Evolutionary conservation across 257 asterid species (phyloP).

Genomic region (Solanum chilense): DNA sequence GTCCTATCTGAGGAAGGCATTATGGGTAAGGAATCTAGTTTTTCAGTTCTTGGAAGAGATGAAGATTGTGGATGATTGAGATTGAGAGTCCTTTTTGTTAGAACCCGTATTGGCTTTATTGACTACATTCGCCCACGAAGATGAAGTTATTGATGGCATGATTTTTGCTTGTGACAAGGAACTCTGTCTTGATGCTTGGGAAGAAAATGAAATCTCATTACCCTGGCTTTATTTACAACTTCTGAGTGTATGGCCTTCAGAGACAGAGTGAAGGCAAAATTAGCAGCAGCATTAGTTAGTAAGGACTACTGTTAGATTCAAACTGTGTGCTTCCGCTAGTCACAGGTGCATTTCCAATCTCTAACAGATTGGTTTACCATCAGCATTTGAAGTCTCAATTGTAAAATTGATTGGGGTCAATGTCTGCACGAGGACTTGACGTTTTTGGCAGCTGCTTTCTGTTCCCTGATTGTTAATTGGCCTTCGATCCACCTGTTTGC

Average conservation of each 20-base stretch:
- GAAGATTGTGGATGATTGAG: constrained; percentile 22
- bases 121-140: constrained; percentile 19
- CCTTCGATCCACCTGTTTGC: constrained; percentile 13
- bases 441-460: background rate
- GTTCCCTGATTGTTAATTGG: constrained; percentile 17
- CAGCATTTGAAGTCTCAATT: background rate
- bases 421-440: background rate
- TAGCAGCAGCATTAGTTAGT: constrained; percentile 17
- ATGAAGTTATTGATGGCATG: constrained; percentile 17
- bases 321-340: background rate
- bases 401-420: background rate
- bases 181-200: constrained; percentile 7
- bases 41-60: constrained; percentile 6
- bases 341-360: constrained; percentile 9
- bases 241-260: constrained; percentile 20
- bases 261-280: constrained; percentile 15
- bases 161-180: constrained; percentile 19
- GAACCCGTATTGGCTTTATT: constrained; percentile 18
- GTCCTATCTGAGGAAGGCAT: constrained; percentile 11
- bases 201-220: constrained; percentile 18
- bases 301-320: background rate
- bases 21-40: constrained; percentile 11
- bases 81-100: constrained; percentile 19
- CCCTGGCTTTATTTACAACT: constrained; percentile 13
- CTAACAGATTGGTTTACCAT: constrained; percentile 11